Conservation (phyloP, 768 basidiomycete genomes). For the Mycena crocata region DNA sequence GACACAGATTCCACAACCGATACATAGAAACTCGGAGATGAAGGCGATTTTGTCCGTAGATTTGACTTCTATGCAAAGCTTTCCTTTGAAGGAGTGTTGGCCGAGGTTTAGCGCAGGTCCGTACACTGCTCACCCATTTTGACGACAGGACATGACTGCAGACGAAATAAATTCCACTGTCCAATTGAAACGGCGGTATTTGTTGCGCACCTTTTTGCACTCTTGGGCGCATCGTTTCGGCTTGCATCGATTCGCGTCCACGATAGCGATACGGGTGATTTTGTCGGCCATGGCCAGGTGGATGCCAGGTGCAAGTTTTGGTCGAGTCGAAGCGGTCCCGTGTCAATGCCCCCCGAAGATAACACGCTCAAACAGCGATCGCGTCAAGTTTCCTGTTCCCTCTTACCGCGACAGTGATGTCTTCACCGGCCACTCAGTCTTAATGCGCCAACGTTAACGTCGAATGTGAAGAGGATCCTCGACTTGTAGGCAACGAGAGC, state of each 20-base stretch:
- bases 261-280: slow-evolving; percentile 97
- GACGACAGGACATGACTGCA: slow-evolving; percentile 92
- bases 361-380: slow-evolving; percentile 2
- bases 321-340: slow-evolving; percentile 13
- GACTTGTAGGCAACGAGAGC: too few relatives aligned
- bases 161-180: slow-evolving; percentile 30
- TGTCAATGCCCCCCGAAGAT: background rate
- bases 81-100: slow-evolving; percentile 63
- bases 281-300: slow-evolving; percentile 81
- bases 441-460: too few relatives aligned
- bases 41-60: slow-evolving; percentile 96
- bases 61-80: slow-evolving; percentile 98
- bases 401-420: too few relatives aligned
- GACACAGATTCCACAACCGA: slow-evolving; percentile 99
- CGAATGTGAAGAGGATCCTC: too few relatives aligned
- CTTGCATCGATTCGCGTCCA: slow-evolving; percentile 92
- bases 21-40: slow-evolving; percentile 98
- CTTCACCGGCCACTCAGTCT: too few relatives aligned
- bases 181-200: slow-evolving; percentile 25
- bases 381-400: background rate
- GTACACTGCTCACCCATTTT: slow-evolving; percentile 82
- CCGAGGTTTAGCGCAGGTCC: background rate
- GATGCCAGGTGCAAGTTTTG: background rate
- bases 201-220: slow-evolving; percentile 88
- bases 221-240: slow-evolving; percentile 98